These are phyloP conservation scores for Diaporthe vaccinii DNA, from an alignment of 2,329 filamentous ascomycete species.

Conservation along the genomic window DNA sequence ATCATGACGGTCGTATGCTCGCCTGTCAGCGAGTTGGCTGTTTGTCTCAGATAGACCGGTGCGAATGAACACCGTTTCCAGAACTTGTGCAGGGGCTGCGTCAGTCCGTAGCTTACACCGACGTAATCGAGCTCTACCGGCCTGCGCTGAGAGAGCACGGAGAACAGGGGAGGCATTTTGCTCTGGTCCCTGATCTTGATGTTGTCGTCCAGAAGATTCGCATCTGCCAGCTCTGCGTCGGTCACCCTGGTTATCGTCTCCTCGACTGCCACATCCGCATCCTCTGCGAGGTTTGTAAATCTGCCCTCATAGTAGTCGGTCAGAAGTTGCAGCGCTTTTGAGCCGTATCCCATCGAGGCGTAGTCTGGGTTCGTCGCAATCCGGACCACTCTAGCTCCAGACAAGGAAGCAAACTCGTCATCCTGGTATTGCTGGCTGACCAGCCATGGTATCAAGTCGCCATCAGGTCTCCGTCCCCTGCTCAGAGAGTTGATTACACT, in stretches of 20 bases:
- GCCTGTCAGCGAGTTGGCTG: conserved; percentile 94
- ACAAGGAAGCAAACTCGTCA: conserved; percentile 93
- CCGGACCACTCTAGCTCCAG: conserved; percentile 90
- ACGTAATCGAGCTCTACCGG: conserved; percentile 89
- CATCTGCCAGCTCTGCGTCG: conserved; percentile 82
- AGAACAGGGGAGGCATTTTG: conserved; percentile 93
- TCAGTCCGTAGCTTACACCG: conserved; percentile 95
- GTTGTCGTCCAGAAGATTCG: conserved; percentile 85
- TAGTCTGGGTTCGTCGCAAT: conserved; percentile 98
- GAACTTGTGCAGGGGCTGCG: conserved; percentile 89
- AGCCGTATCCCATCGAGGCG: conserved; percentile 91
- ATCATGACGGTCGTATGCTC: conserved; percentile 99
- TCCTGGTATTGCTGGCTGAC: conserved; percentile 99
- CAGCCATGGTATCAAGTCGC: conserved; percentile 97
- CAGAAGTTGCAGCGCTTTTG: conserved; percentile 87
- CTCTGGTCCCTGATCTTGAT: conserved; percentile 91
- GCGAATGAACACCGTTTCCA: conserved; percentile 92
- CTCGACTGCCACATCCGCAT: conserved; percentile 64
- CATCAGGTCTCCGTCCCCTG: conserved; percentile 88
- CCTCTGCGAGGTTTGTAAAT: conserved; percentile 86
- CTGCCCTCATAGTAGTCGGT: conserved; percentile 96
- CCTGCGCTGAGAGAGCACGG: conserved; percentile 85
- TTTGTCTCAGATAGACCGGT: conserved; percentile 94
- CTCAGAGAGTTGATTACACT: conserved; percentile 92
- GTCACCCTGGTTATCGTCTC: conserved; percentile 83